Evolutionary conservation across 208 protist genomes (phyloP), one percentile per base, ranked within the genome.

Genomic region (Blechomonas ayalai): DNA sequence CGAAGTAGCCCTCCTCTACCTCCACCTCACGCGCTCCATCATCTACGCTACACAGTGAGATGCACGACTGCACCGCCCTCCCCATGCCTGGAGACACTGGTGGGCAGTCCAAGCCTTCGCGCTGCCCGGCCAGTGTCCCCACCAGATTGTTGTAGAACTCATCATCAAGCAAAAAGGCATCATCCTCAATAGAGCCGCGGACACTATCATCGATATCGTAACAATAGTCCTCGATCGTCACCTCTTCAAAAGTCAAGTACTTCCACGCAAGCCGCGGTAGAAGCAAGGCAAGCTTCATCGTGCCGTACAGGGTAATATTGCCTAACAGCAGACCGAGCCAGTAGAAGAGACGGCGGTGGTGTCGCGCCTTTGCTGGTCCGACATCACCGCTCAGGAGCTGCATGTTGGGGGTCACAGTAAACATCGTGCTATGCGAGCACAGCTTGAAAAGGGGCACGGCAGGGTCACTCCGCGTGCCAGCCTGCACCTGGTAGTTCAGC

Each of bases 281-380:
- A 15, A 68, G 50, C 3, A 94, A 52, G 1, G 76, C 52, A 16
- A 82, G 68, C 65, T 86, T 83, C 35, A 82, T 32, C 23, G 78
- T 82, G 22, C 86, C 86, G 43, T 72, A 83, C n/a, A 94, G 49
- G 29, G 77, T 75, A 18, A 82, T 60, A 55, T 94, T 94, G 33
- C 82, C 86, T 22, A 94, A 60, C n/a, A 91, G 19, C 62, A 73
- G 83, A n/a, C 86, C 86, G 9, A 94, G 57, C 80, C 81, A 94
- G 25, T 53, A 70, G 35, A 78, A 65, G 23, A 75, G 27, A 8
- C 34, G 35, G 31, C 65, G 75, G 18, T 65, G 69, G 26, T 77
- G 43, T 24, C 71, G 54, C 31, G 60, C 52, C 6, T 20, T 4
- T 26, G 9, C 13, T 16, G 36, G 45, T 19, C 67, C 64, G 25